Evolutionary conservation across 805 yeast genomes (phyloP).

Genomic region (Kuraishia ogatae): DNA sequence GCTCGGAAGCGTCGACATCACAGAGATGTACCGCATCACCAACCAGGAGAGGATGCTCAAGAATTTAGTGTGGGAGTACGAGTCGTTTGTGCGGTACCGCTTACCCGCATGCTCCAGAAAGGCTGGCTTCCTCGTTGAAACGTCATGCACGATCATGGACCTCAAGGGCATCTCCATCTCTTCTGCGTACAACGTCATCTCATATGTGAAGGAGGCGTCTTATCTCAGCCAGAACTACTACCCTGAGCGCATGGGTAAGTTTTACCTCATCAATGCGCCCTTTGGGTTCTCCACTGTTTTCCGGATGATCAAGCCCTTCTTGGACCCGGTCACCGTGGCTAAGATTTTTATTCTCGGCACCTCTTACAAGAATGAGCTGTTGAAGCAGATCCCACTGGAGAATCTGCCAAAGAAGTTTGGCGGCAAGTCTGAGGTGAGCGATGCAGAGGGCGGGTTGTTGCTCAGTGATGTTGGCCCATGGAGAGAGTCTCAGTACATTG

Average conservation of each 20-base stretch:
- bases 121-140: slow-evolving; percentile 72
- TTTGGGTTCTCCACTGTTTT: slow-evolving; percentile 95
- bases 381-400: slow-evolving; percentile 88
- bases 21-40: slow-evolving; percentile 89
- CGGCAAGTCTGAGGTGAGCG: slow-evolving; percentile 61
- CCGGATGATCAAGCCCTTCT: slow-evolving; percentile 82
- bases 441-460: slow-evolving; percentile 71
- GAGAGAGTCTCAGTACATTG: slow-evolving; percentile 84
- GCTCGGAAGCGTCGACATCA: slow-evolving; percentile 81
- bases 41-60: slow-evolving; percentile 93
- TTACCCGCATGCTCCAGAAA: slow-evolving; percentile 92
- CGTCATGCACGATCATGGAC: slow-evolving; percentile 94
- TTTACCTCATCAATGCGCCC: slow-evolving; percentile 92
- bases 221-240: slow-evolving; percentile 93
- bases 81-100: slow-evolving; percentile 74
- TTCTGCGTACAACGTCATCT: slow-evolving; percentile 75
- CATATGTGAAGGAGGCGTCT: slow-evolving; percentile 89
- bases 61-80: slow-evolving; percentile 97
- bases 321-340: slow-evolving; percentile 95
- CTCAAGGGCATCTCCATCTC: slow-evolving; percentile 87
- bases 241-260: slow-evolving; percentile 99
- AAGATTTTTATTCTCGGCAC: slow-evolving; percentile 85
- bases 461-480: slow-evolving; percentile 94
- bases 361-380: slow-evolving; percentile 69
- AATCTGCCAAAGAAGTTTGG: slow-evolving; percentile 91